Conservation (phyloP, 2,329 filamentous ascomycete genomes). For the Cladophialophora bantiana region DNA sequence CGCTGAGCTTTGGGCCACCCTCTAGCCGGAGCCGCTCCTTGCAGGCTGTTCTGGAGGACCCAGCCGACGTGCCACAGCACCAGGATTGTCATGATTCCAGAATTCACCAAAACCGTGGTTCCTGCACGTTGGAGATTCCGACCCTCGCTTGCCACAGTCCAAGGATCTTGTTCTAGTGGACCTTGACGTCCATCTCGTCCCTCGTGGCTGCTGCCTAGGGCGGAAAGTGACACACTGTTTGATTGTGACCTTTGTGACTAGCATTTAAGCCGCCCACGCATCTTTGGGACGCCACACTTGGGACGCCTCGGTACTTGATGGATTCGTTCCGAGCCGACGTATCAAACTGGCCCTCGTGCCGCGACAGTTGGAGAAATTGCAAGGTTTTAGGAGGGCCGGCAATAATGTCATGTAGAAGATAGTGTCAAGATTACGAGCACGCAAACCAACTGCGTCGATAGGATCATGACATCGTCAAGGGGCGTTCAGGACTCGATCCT, state of each 20-base stretch:
- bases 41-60: not conserved
- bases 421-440: not conserved
- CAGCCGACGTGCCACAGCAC: slow-evolving; percentile 15
- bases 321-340: slow-evolving; percentile 7
- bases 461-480: slow-evolving; percentile 16
- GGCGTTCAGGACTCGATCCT: slow-evolving; percentile 42
- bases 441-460: not conserved
- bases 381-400: not conserved
- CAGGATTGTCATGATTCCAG: slow-evolving; percentile 14
- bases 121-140: not conserved
- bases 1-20: slow-evolving; percentile 2
- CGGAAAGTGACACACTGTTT: slow-evolving; percentile 20
- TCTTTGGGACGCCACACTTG: not conserved
- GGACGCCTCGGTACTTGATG: not conserved
- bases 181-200: not conserved
- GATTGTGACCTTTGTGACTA: slow-evolving; percentile 12
- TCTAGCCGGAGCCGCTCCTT: slow-evolving; percentile 2
- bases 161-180: slow-evolving; percentile 1
- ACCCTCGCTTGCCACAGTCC: not conserved
- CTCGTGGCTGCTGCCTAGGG: slow-evolving; percentile 13
- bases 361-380: not conserved
- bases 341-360: not conserved
- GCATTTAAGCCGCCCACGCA: slow-evolving; percentile 8
- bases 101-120: slow-evolving; percentile 3
- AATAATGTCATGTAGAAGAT: not conserved